Conservation (phyloP, 108 stramenopile species). For the Fistulifera pelliculosa region DNA sequence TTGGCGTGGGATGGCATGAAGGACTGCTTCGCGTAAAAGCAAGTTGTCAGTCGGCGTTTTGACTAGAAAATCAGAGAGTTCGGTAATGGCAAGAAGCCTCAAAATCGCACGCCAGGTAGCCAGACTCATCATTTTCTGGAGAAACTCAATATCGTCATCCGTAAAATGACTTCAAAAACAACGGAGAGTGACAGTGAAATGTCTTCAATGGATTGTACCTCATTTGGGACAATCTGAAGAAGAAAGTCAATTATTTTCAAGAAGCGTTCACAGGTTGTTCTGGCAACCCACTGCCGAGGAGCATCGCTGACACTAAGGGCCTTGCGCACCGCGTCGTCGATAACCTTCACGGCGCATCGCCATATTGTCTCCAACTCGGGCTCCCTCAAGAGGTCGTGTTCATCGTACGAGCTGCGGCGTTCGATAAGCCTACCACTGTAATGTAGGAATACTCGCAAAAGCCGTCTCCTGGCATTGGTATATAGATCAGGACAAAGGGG, state of each 20-base stretch:
- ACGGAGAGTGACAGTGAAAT: too few species aligned
- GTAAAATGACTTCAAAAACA: slow-evolving; percentile 11
- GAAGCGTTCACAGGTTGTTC: slow-evolving; percentile 13
- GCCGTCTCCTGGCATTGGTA: slow-evolving; percentile 16
- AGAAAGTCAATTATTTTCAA: slow-evolving; percentile 14
- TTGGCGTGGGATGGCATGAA: slow-evolving; percentile 33
- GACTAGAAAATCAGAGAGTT: slow-evolving; percentile 18
- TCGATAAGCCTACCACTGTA: slow-evolving; percentile 17
- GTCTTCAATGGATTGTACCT: neutral
- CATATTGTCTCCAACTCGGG: slow-evolving; percentile 21
- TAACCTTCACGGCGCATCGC: slow-evolving; percentile 33
- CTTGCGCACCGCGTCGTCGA: slow-evolving; percentile 57
- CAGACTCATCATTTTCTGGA: slow-evolving; percentile 21
- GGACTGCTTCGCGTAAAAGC: slow-evolving; percentile 19
- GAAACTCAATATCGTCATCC: slow-evolving; percentile 21
- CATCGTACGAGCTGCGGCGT: neutral
- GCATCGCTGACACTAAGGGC: slow-evolving; percentile 1
- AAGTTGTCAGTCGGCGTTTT: too few species aligned
- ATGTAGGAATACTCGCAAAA: slow-evolving; percentile 46
- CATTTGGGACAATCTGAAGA: slow-evolving; percentile 5
- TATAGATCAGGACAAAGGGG: slow-evolving; percentile 42
- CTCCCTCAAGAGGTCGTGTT: slow-evolving; percentile 9
- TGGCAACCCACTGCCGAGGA: slow-evolving; percentile 1
- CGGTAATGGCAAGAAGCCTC: slow-evolving; percentile 32
- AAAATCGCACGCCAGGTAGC: slow-evolving; percentile 37